These are phyloP conservation scores for Phalaenopsis aphrodite DNA, from an alignment of 106 monocot species.

Conservation along the genomic window DNA sequence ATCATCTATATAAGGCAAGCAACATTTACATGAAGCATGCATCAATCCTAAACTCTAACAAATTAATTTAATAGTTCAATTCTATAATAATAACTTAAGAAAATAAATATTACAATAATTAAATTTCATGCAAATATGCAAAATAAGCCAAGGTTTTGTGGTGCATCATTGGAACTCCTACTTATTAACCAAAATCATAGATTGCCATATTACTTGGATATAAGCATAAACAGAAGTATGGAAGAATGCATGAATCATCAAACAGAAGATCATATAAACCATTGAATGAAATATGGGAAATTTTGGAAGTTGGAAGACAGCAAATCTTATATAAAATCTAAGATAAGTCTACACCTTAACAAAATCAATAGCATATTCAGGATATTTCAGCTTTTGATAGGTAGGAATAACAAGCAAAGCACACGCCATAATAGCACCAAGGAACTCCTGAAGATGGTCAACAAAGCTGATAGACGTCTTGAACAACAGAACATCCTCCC, in stretches of 20 bases:
- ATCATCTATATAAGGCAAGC: too few relatives aligned
- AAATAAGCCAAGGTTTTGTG: too few relatives aligned
- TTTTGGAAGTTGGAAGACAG: neutral
- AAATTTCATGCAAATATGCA: too few relatives aligned
- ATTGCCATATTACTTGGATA: too few relatives aligned
- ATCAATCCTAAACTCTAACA: too few relatives aligned
- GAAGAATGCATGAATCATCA: neutral
- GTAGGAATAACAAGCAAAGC: slow-evolving; percentile 60
- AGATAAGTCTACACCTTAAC: slow-evolving; percentile 46
- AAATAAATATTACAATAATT: too few relatives aligned
- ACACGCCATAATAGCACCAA: slow-evolving; percentile 58
- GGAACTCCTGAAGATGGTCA: slow-evolving; percentile 92
- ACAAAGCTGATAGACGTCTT: slow-evolving; percentile 85
- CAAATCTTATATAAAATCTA: neutral
- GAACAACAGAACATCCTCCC: slow-evolving; percentile 67
- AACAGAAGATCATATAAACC: neutral
- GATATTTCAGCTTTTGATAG: slow-evolving; percentile 55
- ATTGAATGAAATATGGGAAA: neutral
- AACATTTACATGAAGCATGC: too few relatives aligned
- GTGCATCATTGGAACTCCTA: too few relatives aligned
- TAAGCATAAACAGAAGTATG: neutral
- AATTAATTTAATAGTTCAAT: too few relatives aligned
- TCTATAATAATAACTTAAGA: too few relatives aligned
- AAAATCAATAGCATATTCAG: slow-evolving; percentile 34
- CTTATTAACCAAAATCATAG: too few relatives aligned